Conservation (phyloP, 306 rosid species). For the Dryas octopetala region DNA sequence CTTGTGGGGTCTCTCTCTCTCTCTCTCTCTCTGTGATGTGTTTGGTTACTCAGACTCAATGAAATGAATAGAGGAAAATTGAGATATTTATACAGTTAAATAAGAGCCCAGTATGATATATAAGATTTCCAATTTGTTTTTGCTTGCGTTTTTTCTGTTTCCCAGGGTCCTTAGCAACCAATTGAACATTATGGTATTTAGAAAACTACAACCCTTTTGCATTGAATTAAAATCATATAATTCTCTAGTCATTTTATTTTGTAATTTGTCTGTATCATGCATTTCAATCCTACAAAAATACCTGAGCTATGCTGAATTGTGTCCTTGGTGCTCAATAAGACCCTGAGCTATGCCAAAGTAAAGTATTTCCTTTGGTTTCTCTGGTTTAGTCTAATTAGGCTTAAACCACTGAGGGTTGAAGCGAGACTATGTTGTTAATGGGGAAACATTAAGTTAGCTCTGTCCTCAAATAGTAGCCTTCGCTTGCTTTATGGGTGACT, state of each 20-base stretch:
- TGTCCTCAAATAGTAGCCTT: neutral
- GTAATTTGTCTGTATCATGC: neutral
- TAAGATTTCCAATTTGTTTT: neutral
- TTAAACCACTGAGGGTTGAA: neutral
- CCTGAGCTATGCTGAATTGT: neutral
- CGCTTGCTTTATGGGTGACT: neutral
- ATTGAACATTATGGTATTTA: neutral
- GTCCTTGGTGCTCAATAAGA: neutral
- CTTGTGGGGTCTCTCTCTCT: neutral
- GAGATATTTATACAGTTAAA: neutral
- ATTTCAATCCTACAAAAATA: neutral
- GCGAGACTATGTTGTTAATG: neutral
- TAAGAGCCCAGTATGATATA: neutral
- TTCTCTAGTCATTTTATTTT: neutral
- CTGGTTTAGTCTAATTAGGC: neutral
- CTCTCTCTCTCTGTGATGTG: neutral
- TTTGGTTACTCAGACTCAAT: slow-evolving; percentile 28
- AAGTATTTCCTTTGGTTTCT: neutral
- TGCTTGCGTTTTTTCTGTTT: neutral
- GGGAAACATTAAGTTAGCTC: neutral
- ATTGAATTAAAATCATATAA: neutral
- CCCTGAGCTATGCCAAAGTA: neutral
- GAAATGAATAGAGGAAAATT: slow-evolving; percentile 1
- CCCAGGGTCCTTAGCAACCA: neutral
- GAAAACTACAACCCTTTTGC: neutral